Evolutionary conservation across 768 basidiomycete species (phyloP).

Genomic region (Rhizopogon vinicolor): DNA sequence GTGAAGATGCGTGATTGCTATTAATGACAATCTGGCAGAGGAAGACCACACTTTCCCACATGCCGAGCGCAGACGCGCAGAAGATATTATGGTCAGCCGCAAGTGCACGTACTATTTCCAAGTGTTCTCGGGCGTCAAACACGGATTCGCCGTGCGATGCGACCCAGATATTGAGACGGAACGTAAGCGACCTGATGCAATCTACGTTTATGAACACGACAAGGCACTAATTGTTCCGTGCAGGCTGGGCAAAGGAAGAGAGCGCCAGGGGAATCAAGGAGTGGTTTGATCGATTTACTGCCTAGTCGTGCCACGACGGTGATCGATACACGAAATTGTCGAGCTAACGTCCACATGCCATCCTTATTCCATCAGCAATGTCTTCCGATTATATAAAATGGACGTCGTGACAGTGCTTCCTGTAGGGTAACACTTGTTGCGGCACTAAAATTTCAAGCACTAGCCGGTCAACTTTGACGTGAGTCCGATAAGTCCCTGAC

Average conservation of each 20-base stretch:
- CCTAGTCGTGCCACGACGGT: background rate
- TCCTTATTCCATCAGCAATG: too few relatives aligned
- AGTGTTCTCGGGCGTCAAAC: slow-evolving; percentile 41
- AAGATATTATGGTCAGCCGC: slow-evolving; percentile 45
- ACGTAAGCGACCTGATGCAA: slow-evolving; percentile 10
- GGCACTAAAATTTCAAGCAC: too few relatives aligned
- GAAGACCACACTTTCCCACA: slow-evolving; percentile 45
- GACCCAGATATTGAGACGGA: slow-evolving; percentile 11
- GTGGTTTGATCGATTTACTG: slow-evolving; percentile 44
- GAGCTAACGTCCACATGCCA: too few relatives aligned
- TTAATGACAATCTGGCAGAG: slow-evolving; percentile 29
- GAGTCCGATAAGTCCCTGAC: too few relatives aligned
- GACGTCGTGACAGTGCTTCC: too few relatives aligned
- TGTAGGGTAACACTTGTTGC: too few relatives aligned
- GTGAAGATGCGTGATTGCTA: background rate
- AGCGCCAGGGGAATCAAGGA: slow-evolving; percentile 41
- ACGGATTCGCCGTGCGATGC: slow-evolving; percentile 18
- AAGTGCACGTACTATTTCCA: slow-evolving; percentile 51
- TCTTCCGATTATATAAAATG: too few relatives aligned
- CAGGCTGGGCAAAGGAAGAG: slow-evolving; percentile 59
- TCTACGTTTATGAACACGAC: too few relatives aligned
- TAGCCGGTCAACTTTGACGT: too few relatives aligned
- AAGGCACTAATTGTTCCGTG: background rate
- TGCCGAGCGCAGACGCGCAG: slow-evolving; percentile 45
- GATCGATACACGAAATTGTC: too few relatives aligned